Percentiles rank a stretch among this genome's conserved stretches.
Conservation (phyloP, 345 rosid genomes). For the Mangifera indica region DNA sequence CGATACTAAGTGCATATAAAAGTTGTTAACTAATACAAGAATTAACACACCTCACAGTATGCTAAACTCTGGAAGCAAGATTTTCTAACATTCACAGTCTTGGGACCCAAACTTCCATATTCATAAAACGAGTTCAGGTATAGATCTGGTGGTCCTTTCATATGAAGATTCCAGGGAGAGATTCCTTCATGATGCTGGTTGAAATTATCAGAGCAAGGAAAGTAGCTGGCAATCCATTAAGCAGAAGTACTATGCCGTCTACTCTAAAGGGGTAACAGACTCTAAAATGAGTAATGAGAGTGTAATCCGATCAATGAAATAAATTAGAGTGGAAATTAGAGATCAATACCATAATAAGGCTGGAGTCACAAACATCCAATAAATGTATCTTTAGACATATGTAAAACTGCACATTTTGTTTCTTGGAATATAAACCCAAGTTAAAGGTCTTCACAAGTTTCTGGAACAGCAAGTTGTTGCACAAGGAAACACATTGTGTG, state of each 20-base stretch:
- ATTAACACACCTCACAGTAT: conserved; percentile 44
- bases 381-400: background rate
- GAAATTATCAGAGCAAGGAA: conserved; percentile 14
- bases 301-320: background rate
- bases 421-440: background rate
- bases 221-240: background rate
- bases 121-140: conserved; percentile 51
- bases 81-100: conserved; percentile 20
- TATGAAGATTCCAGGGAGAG: conserved; percentile 51
- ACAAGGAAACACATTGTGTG: background rate
- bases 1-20: background rate
- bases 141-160: conserved; percentile 49
- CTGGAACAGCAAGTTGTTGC: too few relatives aligned
- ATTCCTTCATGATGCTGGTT: conserved; percentile 51
- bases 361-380: background rate
- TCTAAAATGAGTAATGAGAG: background rate
- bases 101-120: conserved; percentile 35
- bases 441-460: background rate
- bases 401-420: background rate
- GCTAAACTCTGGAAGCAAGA: conserved; percentile 43
- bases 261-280: background rate
- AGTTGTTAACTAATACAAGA: background rate
- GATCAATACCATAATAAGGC: background rate
- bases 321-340: background rate
- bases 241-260: background rate